phyloP scores from a whole-genome alignment of 768 basidiomycete species.

The Arthromyces matolae region DNA sequence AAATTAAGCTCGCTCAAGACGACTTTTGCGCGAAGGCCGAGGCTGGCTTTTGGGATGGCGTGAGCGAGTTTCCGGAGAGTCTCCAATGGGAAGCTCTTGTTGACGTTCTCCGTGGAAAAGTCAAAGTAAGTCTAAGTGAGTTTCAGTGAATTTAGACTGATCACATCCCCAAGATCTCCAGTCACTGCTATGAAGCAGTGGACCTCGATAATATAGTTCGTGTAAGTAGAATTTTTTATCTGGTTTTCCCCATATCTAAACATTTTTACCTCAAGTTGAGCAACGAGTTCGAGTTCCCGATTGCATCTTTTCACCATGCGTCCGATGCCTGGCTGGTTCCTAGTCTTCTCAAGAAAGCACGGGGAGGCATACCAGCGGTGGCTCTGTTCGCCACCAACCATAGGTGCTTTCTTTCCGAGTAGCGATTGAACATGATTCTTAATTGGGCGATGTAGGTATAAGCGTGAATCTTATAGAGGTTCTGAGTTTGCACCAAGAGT shows the following conservation, averaged over 20 bases:
- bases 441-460: conserved; percentile 36
- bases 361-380: conserved; percentile 59
- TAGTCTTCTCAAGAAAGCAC: conserved; percentile 71
- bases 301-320: conserved; percentile 84
- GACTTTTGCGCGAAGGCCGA: conserved; percentile 64
- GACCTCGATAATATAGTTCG: conserved; percentile 69
- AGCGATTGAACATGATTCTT: neutral
- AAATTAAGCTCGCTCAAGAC: conserved; percentile 68
- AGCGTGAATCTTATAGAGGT: conserved; percentile 61
- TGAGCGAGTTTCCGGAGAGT: conserved; percentile 62
- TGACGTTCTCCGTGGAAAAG: conserved; percentile 81
- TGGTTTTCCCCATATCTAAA: neutral
- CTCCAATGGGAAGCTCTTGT: conserved; percentile 74
- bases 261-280: conserved; percentile 48
- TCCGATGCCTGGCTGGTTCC: conserved; percentile 91
- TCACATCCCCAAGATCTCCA: conserved; percentile 43
- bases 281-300: conserved; percentile 85
- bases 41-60: conserved; percentile 38
- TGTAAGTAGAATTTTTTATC: conserved; percentile 33
- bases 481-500: conserved; percentile 76
- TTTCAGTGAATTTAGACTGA: conserved; percentile 1
- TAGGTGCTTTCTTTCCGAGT: conserved; percentile 30
- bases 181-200: conserved; percentile 70
- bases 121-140: conserved; percentile 52
- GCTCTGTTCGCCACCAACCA: conserved; percentile 82